Percentiles rank a stretch among this genome's conserved stretches.
phyloP scores from a whole-genome alignment of 2,329 filamentous ascomycete genomes.

The Celoporthe dispersa region DNA sequence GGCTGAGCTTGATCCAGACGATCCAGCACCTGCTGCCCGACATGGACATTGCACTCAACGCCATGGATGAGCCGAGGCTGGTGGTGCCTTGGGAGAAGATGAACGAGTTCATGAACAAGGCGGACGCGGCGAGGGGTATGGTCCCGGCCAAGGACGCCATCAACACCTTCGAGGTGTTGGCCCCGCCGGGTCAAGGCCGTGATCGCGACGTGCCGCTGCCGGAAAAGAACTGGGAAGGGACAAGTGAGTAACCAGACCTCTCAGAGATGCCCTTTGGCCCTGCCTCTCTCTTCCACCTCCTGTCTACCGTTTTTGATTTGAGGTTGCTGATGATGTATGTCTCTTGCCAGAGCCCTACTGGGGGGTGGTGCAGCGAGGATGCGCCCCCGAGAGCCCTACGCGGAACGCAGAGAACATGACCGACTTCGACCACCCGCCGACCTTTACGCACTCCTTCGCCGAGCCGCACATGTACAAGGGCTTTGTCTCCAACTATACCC shows the following conservation, averaged over 20 bases:
- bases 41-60: constrained; percentile 70
- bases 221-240: constrained; percentile 54
- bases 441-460: constrained; percentile 51
- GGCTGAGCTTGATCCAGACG: constrained; percentile 56
- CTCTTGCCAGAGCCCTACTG: constrained; percentile 54
- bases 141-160: constrained; percentile 49
- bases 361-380: constrained; percentile 62
- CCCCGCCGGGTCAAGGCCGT: constrained; percentile 41
- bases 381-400: constrained; percentile 65
- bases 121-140: constrained; percentile 52
- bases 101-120: constrained; percentile 55
- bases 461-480: constrained; percentile 58
- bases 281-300: background rate
- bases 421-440: constrained; percentile 50
- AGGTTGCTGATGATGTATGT: background rate
- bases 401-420: constrained; percentile 50
- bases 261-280: background rate
- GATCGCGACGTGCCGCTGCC: constrained; percentile 42
- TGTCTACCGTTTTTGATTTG: background rate
- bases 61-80: constrained; percentile 69
- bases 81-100: constrained; percentile 68
- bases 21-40: constrained; percentile 64
- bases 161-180: constrained; percentile 48
- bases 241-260: constrained; percentile 44
- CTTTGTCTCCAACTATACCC: constrained; percentile 65